Base-by-base conservation (phyloP, 495 filamentous ascomycete species). In the Tuber indicum region DNA sequence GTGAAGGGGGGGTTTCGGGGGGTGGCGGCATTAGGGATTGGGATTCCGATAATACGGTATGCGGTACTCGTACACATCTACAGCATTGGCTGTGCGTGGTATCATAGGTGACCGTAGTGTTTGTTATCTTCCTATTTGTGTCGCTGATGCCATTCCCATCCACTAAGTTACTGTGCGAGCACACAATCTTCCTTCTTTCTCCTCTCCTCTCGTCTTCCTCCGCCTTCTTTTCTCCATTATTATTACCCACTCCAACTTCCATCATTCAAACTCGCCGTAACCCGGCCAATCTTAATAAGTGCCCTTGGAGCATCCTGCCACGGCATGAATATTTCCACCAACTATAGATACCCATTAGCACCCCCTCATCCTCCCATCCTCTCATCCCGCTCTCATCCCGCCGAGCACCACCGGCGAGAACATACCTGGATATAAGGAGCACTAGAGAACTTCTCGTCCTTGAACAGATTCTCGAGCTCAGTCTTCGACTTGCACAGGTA, bases 291-390 rank as follows among this genome's bases (percentile, higher is more conserved):
- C 71, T 88, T 82, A 82, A 91, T 91, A 84, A 97, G 82, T 32
- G 88, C 90, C 71, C 87, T 84, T 0, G 94, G 94, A 41, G 93
- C 91, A 84, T 97, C 94, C 74, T 94, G 88, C 84, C 90, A 91
- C 26, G 90, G 90, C 89, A 97, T 94, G 82, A 93, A 93, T 72
- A 97, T 74, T 85, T 97, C 94, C 42, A 97, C 94, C 84, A 97
- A 88, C 86, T 95, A 84, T 72, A 87, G 70, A 52, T 79, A 84
- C 41, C 83, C 81, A 43, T 86, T 83, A 74, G 83, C 84, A 72
- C 72, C 16, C 43, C 43, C 26, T 66, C n/a, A 62, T 32, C 16
- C 36, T 44, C 58, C 19, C 58, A 43, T 43, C 39, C 4, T 1
- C 39, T 41, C 39, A 62, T 62, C 14, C 26, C 58, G n/a, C 4